Evolutionary conservation across 164 flowering plant species (phyloP).

Genomic region (Santalum album): DNA sequence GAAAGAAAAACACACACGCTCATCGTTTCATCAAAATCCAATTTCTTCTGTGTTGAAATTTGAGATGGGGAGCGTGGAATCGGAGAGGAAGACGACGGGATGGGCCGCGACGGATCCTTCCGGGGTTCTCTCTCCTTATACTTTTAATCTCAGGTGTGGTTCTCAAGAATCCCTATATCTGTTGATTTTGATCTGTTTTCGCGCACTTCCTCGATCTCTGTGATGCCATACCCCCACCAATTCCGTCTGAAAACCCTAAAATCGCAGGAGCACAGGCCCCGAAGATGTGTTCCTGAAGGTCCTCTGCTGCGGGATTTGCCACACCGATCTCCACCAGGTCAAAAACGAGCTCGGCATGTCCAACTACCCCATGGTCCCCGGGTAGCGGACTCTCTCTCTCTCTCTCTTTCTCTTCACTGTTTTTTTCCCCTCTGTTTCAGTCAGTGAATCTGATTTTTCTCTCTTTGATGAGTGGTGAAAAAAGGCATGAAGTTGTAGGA

Average conservation of each 20-base stretch:
- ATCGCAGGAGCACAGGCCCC: constrained; percentile 66
- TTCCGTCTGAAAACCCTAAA: not conserved
- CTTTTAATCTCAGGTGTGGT: constrained; percentile 48
- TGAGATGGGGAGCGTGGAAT: constrained; percentile 42
- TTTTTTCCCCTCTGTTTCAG: not conserved
- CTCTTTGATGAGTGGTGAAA: not conserved
- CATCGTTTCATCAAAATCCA: no score
- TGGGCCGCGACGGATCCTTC: constrained; percentile 70
- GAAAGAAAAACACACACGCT: no score
- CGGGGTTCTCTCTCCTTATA: constrained; percentile 56
- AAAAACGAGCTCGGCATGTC: constrained; percentile 75
- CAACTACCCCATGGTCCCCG: constrained; percentile 80
- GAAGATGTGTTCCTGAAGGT: constrained; percentile 72
- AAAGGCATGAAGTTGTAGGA: constrained; percentile 69
- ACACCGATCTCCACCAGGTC: constrained; percentile 56
- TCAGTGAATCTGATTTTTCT: not conserved
- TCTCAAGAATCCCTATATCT: not conserved
- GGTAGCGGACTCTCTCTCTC: constrained; percentile 22
- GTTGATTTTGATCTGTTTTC: not conserved
- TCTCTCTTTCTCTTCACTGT: not conserved
- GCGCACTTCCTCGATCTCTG: not conserved
- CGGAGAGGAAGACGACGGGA: constrained; percentile 36
- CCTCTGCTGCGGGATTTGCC: constrained; percentile 63
- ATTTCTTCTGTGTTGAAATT: not conserved
- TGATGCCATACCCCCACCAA: not conserved